Conservation (phyloP, 129 eudicot species). For the Scalesia atractyloides region DNA sequence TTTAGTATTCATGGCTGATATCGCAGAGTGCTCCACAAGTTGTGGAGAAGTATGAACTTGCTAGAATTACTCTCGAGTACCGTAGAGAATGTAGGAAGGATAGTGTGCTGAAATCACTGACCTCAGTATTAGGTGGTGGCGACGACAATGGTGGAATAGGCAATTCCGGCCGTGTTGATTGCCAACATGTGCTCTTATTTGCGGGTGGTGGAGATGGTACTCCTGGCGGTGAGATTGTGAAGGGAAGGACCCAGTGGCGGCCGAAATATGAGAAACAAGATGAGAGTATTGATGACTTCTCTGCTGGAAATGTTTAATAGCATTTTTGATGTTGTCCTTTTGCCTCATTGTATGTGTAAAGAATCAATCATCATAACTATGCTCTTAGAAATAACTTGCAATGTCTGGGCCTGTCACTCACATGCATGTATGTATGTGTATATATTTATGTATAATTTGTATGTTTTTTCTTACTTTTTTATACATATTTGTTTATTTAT, state of each 20-base stretch:
- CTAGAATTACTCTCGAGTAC: conserved; percentile 74
- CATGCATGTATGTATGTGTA: background rate
- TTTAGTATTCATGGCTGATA: background rate
- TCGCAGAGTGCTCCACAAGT: conserved; percentile 81
- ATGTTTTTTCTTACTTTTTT: background rate
- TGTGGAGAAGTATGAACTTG: conserved; percentile 79
- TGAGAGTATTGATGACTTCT: background rate
- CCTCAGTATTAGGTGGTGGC: conserved; percentile 38
- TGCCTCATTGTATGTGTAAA: background rate
- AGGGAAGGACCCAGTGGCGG: conserved; percentile 83
- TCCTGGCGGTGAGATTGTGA: conserved; percentile 52
- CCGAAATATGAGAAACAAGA: conserved; percentile 38
- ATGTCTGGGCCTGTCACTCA: background rate
- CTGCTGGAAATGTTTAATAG: conserved; percentile 2
- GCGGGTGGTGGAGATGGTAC: conserved; percentile 50
- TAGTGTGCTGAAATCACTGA: conserved; percentile 75
- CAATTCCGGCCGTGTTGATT: conserved; percentile 50
- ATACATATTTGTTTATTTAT: background rate
- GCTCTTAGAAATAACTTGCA: conserved; percentile 7
- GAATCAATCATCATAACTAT: background rate
- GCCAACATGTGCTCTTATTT: conserved; percentile 80
- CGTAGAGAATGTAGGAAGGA: conserved; percentile 84
- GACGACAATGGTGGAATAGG: conserved; percentile 25
- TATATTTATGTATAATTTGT: background rate
- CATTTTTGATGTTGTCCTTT: background rate